These are phyloP conservation scores for Plasmodium gallinaceum DNA, from an alignment of 169 alveolate genomes.

Conservation along the genomic window DNA sequence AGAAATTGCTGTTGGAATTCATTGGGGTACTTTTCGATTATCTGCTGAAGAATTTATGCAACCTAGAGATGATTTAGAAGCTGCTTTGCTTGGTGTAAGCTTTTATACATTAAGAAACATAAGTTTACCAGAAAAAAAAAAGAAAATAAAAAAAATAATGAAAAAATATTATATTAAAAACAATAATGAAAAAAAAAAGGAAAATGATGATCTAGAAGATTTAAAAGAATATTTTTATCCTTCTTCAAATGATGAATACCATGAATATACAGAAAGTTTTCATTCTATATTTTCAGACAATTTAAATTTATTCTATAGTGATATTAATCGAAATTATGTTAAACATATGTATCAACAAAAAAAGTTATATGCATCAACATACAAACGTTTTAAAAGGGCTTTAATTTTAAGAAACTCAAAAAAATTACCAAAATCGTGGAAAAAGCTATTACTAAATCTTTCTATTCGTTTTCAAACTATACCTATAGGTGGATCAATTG, in stretches of 20 bases:
- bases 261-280: slow-evolving; percentile 66
- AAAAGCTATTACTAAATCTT: slow-evolving; percentile 33
- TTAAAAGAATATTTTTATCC: slow-evolving; percentile 70
- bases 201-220: slow-evolving; percentile 63
- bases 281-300: slow-evolving; percentile 34
- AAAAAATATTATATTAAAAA: slow-evolving; percentile 38
- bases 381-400: slow-evolving; percentile 54
- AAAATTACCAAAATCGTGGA: slow-evolving; percentile 60
- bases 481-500: slow-evolving; percentile 64
- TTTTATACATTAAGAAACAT: slow-evolving; percentile 26
- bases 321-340: slow-evolving; percentile 54
- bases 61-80: slow-evolving; percentile 73
- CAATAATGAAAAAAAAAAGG: slow-evolving; percentile 9
- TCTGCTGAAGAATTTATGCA: slow-evolving; percentile 73
- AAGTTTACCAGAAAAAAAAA: slow-evolving; percentile 4
- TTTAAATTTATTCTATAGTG: slow-evolving; percentile 44
- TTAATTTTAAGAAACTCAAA: slow-evolving; percentile 36
- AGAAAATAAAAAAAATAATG: slow-evolving; percentile 22
- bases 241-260: slow-evolving; percentile 6
- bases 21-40: slow-evolving; percentile 65
- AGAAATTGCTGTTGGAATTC: slow-evolving; percentile 56
- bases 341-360: slow-evolving; percentile 75
- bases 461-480: slow-evolving; percentile 70
- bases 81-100: slow-evolving; percentile 48
- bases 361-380: slow-evolving; percentile 50